Percentiles rank a stretch among this genome's conserved stretches.
Evolutionary conservation across 2,329 filamentous ascomycete genomes (phyloP).

Genomic region (Botrytis squamosa): DNA sequence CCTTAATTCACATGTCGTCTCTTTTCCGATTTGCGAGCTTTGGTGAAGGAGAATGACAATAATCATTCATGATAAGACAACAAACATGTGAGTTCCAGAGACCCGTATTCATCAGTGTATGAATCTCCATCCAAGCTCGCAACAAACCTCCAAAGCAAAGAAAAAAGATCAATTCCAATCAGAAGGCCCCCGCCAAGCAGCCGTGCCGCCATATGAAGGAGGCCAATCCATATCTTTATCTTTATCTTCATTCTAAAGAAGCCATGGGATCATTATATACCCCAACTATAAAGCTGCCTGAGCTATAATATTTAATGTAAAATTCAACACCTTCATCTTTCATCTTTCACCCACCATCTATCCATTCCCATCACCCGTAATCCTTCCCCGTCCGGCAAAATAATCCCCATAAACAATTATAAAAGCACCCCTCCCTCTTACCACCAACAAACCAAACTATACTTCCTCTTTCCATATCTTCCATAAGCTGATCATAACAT

Average conservation of each 20-base stretch:
- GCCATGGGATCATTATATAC: not conserved
- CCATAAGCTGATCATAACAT: too few relatives aligned
- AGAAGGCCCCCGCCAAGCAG: too few relatives aligned
- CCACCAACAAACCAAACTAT: too few relatives aligned
- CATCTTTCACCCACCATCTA: not conserved
- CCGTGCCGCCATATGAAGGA: rapidly evolving
- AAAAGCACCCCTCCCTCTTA: not conserved
- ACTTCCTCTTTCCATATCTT: too few relatives aligned
- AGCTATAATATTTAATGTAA: not conserved
- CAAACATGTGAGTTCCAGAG: too few relatives aligned
- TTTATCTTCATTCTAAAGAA: not conserved
- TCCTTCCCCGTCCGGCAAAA: too few relatives aligned
- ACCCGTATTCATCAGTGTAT: too few relatives aligned
- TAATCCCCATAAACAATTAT: not conserved
- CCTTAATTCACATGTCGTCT: not conserved
- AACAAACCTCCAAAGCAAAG: rapidly evolving
- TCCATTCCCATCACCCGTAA: not conserved
- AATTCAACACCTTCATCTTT: rapidly evolving
- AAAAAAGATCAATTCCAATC: not conserved
- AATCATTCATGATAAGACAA: not conserved
- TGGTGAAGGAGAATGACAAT: not conserved
- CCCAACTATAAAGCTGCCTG: rapidly evolving
- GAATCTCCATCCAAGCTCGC: rapidly evolving
- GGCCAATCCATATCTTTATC: too few relatives aligned
- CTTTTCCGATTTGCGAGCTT: too few relatives aligned